Conservation (phyloP, 169 alveolate genomes). For the Eimeria maxima region DNA sequence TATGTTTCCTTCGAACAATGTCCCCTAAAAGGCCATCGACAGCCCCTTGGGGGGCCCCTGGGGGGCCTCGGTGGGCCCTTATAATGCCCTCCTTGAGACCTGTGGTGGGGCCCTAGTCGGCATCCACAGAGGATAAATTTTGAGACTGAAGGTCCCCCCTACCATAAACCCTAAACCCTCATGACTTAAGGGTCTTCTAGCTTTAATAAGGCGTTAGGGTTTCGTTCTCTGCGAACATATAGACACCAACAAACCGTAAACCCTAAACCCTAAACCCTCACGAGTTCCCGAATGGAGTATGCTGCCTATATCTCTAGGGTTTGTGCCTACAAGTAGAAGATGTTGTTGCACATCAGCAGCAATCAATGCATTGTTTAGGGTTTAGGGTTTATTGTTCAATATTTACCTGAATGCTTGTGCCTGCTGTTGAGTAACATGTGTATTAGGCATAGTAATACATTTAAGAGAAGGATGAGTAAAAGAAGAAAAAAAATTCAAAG, state of each 20-base stretch:
- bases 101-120: neutral
- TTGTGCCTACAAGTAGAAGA: no score
- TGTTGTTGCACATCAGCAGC: no score
- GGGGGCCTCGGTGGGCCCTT: conserved; percentile 3
- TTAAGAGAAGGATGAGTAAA: neutral
- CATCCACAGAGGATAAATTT: neutral
- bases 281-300: no score
- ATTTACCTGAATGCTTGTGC: conserved; percentile 32
- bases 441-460: neutral
- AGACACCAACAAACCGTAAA: conserved; percentile 53
- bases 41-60: neutral
- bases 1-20: no score
- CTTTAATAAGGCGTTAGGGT: conserved; percentile 66
- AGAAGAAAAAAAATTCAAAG: neutral
- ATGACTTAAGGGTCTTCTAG: conserved; percentile 59
- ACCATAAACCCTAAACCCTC: no score
- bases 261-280: conserved; percentile 38
- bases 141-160: no score
- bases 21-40: neutral
- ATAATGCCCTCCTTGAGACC: no score
- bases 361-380: no score
- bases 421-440: neutral
- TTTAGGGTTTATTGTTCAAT: conserved; percentile 35
- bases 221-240: conserved; percentile 65
- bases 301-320: no score